Conservation (phyloP, 164 flowering plant genomes). For the Protea cynaroides region DNA sequence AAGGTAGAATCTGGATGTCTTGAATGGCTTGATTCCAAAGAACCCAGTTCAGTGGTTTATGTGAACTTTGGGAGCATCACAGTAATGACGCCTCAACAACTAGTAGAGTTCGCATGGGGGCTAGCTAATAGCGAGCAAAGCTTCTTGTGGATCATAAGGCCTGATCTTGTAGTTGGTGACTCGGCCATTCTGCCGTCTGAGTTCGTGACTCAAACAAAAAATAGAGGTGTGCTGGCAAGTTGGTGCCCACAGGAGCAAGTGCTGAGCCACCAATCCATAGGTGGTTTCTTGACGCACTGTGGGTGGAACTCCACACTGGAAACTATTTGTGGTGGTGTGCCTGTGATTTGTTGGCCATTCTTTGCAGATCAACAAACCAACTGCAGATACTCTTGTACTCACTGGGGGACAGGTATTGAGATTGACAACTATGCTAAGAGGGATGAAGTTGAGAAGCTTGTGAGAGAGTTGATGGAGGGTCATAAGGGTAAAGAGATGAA, state of each 20-base stretch:
- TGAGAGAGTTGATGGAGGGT: slow-evolving; percentile 31
- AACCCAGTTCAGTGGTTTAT: slow-evolving; percentile 23
- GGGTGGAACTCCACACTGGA: slow-evolving; percentile 49
- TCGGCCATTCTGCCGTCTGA: slow-evolving; percentile 19
- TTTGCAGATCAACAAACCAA: slow-evolving; percentile 32
- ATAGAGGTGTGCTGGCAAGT: slow-evolving; percentile 19
- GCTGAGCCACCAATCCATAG: slow-evolving; percentile 29
- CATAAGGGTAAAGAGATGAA: slow-evolving; percentile 16
- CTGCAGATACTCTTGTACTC: slow-evolving; percentile 19
- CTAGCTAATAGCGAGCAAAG: slow-evolving; percentile 24
- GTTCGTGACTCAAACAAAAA: slow-evolving; percentile 19
- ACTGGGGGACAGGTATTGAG: slow-evolving; percentile 38
- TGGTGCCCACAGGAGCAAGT: slow-evolving; percentile 41
- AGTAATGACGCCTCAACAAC: slow-evolving; percentile 20
- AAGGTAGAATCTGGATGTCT: slow-evolving; percentile 26
- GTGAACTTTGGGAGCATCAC: slow-evolving; percentile 35
- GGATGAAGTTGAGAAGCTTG: slow-evolving; percentile 16
- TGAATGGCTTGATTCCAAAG: slow-evolving; percentile 25
- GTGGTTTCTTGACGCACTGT: slow-evolving; percentile 30
- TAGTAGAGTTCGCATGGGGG: slow-evolving; percentile 40
- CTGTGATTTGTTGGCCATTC: slow-evolving; percentile 37
- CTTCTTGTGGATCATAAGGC: slow-evolving; percentile 40
- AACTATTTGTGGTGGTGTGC: slow-evolving; percentile 27
- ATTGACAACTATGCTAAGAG: slow-evolving; percentile 21
- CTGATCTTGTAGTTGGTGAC: slow-evolving; percentile 28